phyloP scores from a whole-genome alignment of 345 rosid species.

The Garcia nutans region DNA sequence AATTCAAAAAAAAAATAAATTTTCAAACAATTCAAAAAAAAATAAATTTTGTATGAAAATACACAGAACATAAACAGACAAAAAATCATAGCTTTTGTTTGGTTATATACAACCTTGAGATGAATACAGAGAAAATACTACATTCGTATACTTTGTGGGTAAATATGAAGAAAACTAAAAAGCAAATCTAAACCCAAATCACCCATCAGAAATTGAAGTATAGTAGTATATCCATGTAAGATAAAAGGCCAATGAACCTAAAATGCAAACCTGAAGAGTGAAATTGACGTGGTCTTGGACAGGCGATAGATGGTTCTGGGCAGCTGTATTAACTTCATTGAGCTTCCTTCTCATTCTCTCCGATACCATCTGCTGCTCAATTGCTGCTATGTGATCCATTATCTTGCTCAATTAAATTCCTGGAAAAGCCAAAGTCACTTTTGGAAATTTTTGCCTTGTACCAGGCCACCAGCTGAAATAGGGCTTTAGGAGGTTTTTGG shows the following conservation, averaged over 20 bases:
- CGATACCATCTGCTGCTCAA: constrained; percentile 57
- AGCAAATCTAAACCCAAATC: not conserved
- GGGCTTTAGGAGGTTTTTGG: not conserved
- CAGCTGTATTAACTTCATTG: constrained; percentile 62
- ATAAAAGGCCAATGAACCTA: not conserved
- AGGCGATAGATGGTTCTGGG: constrained; percentile 68
- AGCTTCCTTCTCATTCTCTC: constrained; percentile 68
- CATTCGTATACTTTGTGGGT: no score
- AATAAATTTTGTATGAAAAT: no score
- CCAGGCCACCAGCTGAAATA: not conserved
- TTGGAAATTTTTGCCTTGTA: not conserved
- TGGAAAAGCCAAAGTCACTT: not conserved
- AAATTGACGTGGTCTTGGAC: constrained; percentile 85
- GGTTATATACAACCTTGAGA: not conserved
- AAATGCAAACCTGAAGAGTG: constrained; percentile 67
- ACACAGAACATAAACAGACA: no score
- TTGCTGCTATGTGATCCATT: constrained; percentile 65
- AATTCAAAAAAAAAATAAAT: constrained; percentile 4
- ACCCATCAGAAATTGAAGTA: not conserved
- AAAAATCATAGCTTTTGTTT: not conserved
- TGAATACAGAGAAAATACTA: no score
- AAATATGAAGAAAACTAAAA: no score
- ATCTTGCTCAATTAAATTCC: not conserved
- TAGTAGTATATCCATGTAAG: not conserved
- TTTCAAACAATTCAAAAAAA: not conserved